Percentiles rank a stretch among this genome's conserved stretches.
phyloP scores from a whole-genome alignment of 2,329 filamentous ascomycete species.

The Colletotrichum sp. region DNA sequence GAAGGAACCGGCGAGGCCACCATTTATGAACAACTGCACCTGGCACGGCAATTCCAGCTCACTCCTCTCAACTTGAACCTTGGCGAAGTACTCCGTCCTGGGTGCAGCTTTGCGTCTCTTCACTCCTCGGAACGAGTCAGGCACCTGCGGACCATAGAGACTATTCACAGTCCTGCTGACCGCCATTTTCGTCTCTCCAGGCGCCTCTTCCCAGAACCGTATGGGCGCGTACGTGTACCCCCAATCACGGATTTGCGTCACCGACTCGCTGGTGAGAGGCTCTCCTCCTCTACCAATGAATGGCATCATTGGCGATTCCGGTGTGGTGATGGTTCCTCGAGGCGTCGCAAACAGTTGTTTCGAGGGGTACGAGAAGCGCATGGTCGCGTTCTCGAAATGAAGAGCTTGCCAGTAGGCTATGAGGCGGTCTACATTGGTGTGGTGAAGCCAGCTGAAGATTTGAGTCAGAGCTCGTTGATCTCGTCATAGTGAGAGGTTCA shows the following conservation, averaged over 20 bases:
- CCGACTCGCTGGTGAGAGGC: constrained; percentile 47
- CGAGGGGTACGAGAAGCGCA: constrained; percentile 37
- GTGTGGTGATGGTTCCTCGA: constrained; percentile 41
- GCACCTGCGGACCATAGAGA: constrained; percentile 43
- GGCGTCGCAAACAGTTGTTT: constrained; percentile 46
- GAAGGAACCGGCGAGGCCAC: constrained; percentile 34
- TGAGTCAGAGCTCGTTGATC: background rate
- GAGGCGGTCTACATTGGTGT: constrained; percentile 67
- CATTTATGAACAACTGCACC: constrained; percentile 37
- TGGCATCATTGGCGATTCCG: constrained; percentile 53
- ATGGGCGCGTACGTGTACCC: constrained; percentile 49
- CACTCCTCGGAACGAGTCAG: background rate
- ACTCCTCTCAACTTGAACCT: constrained; percentile 39
- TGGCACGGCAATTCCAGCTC: constrained; percentile 41
- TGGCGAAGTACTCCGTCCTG: constrained; percentile 37
- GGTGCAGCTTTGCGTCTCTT: background rate
- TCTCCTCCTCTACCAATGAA: constrained; percentile 46
- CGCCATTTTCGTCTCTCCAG: constrained; percentile 63
- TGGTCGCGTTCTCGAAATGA: constrained; percentile 39
- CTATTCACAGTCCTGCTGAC: constrained; percentile 63
- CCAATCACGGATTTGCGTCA: constrained; percentile 36
- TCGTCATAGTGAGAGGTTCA: background rate
- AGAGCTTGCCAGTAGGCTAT: constrained; percentile 62
- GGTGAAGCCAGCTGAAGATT: constrained; percentile 49
- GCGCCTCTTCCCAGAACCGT: constrained; percentile 55